Evolutionary conservation across 2,329 filamentous ascomycete species (phyloP).

Genomic region (Colletotrichum lini): DNA sequence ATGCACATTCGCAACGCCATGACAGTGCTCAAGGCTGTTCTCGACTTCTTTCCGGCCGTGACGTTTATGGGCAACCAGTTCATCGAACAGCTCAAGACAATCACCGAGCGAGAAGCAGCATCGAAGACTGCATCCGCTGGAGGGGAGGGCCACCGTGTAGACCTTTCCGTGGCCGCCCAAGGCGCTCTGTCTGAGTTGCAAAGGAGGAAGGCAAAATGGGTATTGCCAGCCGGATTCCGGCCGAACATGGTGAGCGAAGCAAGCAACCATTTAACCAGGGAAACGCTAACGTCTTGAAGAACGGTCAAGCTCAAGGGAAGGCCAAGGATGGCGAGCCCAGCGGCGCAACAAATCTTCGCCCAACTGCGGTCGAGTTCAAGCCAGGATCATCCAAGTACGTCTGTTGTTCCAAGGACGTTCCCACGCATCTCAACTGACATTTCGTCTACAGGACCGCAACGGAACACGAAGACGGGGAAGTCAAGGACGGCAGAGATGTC

Average conservation of each 20-base stretch:
- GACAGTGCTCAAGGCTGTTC: constrained; percentile 85
- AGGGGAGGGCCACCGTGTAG: constrained; percentile 75
- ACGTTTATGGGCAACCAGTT: constrained; percentile 87
- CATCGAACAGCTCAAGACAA: constrained; percentile 74
- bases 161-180: constrained; percentile 81
- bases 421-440: neutral
- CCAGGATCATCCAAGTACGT: constrained; percentile 63
- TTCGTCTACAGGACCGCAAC: constrained; percentile 45
- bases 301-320: constrained; percentile 55
- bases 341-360: constrained; percentile 62
- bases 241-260: constrained; percentile 69
- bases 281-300: constrained; percentile 56
- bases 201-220: constrained; percentile 77
- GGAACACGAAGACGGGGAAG: constrained; percentile 81
- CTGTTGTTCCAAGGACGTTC: constrained; percentile 41
- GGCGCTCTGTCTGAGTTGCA: constrained; percentile 80
- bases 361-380: constrained; percentile 76
- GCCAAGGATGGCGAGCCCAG: constrained; percentile 55
- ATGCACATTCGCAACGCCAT: constrained; percentile 99
- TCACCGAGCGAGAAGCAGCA: constrained; percentile 73
- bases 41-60: constrained; percentile 87
- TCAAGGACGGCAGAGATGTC: constrained; percentile 66
- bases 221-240: constrained; percentile 81
- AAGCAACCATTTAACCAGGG: constrained; percentile 43
- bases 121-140: constrained; percentile 62